Evolutionary conservation across 805 yeast genomes (phyloP), one percentile per base, ranked within the genome.

Genomic region (Cyberlindnera euphorbiiphila): DNA sequence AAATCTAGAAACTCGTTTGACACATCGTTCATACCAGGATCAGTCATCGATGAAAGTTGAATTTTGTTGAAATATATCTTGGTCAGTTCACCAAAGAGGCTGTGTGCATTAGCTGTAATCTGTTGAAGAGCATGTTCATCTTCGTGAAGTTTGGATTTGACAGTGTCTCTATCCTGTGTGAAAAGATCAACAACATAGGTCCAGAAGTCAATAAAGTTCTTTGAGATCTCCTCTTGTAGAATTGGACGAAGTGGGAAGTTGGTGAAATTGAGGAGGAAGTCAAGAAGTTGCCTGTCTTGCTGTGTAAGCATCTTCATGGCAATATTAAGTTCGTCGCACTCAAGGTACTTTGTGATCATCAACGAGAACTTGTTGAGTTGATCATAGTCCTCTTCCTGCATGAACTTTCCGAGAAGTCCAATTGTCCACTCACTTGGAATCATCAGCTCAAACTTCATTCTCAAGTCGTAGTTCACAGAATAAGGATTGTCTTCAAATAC

Each of bases 41-140:
- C 60, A 14, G 64, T 66, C 17, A 72, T 54, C 33, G 59, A 50
- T n/a, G 42, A 16, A 9, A 74, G 53, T 32, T 74, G 81, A 4
- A 78, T 66, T 49, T 87, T 86, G 3, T 68, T 64, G 81, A 93
- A 81, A 58, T 85, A 87, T 2, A 78, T 69, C 16, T 62, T 64
- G 15, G 85, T 69, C 4, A 85, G 71, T 42, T 69, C 66, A 22
- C 61, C 63, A 41, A 83, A 73, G 4, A 78, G 53, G 1, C 54
- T 51, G 22, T 53, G 43, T 11, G 69, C 59, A 39, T 69, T 63
- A 6, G 45, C 44, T 25, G 56, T 47, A 25, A 69, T 34, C 25
- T 62, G 52, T 14, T 51, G 36, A 31, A 56, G 21, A 44, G 47
- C 21, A 0, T 53, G 51, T 12, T 61, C 61, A 32, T 65, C 66